These are phyloP conservation scores for Picochlorum sp. DNA, from an alignment of 139 green algal species.

Conservation along the genomic window DNA sequence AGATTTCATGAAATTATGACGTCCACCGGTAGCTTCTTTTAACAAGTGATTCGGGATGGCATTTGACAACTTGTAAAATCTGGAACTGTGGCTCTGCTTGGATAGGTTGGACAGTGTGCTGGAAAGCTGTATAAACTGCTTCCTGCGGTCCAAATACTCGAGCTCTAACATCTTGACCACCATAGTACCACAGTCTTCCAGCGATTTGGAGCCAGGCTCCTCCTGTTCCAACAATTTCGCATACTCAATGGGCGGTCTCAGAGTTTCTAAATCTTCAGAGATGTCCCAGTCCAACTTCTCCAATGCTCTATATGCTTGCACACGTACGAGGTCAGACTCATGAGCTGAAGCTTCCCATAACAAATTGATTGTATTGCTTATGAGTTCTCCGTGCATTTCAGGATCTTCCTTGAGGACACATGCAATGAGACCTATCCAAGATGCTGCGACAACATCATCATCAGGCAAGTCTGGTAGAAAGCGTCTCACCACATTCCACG, in stretches of 20 bases:
- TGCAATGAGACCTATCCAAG: conserved; percentile 39
- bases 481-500: conserved; percentile 38
- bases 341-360: conserved; percentile 28
- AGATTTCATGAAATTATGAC: no score
- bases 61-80: no score
- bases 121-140: no score
- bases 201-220: background rate
- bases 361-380: conserved; percentile 12
- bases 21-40: no score
- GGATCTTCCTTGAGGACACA: conserved; percentile 23
- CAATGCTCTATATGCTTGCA: conserved; percentile 30
- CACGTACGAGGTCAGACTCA: conserved; percentile 19
- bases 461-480: conserved; percentile 29
- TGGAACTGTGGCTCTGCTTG: no score
- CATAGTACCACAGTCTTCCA: background rate
- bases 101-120: no score
- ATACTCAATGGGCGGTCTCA: conserved; percentile 13
- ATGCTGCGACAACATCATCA: conserved; percentile 16
- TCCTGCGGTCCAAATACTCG: conserved; percentile 14
- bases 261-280: conserved; percentile 27
- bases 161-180: background rate
- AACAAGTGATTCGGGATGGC: no score
- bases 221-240: conserved; percentile 20
- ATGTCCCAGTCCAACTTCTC: conserved; percentile 19
- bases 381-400: conserved; percentile 19